Evolutionary conservation across 768 basidiomycete genomes (phyloP).

Genomic region (Tylopilus cervinicoccineus): DNA sequence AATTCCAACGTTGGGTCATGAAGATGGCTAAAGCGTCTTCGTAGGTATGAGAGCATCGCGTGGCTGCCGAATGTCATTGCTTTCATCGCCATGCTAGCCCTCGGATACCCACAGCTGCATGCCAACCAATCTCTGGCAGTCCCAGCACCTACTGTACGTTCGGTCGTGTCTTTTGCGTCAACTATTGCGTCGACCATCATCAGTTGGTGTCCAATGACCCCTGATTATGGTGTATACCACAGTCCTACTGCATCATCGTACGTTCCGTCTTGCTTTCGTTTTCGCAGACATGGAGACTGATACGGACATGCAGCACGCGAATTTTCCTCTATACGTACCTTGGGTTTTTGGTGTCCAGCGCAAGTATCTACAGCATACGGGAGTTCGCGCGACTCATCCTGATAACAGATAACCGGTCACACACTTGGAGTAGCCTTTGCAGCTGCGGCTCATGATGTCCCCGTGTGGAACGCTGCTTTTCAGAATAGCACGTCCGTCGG

Average conservation of each 20-base stretch:
- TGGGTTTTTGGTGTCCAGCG: constrained; percentile 41
- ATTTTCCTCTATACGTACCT: constrained; percentile 45
- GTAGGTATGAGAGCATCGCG: constrained; percentile 67
- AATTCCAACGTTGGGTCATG: not conserved
- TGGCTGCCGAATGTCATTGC: constrained; percentile 77
- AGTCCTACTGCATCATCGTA: constrained; percentile 57
- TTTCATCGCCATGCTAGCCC: constrained; percentile 61
- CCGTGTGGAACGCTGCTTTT: constrained; percentile 39
- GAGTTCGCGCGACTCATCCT: not conserved
- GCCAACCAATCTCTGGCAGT: constrained; percentile 36
- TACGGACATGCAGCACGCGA: constrained; percentile 23
- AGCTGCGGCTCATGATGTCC: constrained; percentile 36
- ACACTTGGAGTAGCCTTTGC: constrained; percentile 45
- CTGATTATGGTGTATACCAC: constrained; percentile 50
- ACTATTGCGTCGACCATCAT: constrained; percentile 42
- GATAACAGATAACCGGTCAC: constrained; percentile 35
- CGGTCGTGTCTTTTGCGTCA: constrained; percentile 42
- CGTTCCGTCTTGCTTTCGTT: constrained; percentile 5
- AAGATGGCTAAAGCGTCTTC: not conserved
- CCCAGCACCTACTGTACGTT: constrained; percentile 30
- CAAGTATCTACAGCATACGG: constrained; percentile 18
- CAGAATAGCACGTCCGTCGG: constrained; percentile 41
- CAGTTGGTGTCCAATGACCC: constrained; percentile 40
- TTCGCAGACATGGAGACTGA: not conserved
- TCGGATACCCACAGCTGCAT: constrained; percentile 64